These are phyloP conservation scores for Stromatinia cepivora DNA, from an alignment of 2,329 filamentous ascomycete genomes.

Conservation along the genomic window DNA sequence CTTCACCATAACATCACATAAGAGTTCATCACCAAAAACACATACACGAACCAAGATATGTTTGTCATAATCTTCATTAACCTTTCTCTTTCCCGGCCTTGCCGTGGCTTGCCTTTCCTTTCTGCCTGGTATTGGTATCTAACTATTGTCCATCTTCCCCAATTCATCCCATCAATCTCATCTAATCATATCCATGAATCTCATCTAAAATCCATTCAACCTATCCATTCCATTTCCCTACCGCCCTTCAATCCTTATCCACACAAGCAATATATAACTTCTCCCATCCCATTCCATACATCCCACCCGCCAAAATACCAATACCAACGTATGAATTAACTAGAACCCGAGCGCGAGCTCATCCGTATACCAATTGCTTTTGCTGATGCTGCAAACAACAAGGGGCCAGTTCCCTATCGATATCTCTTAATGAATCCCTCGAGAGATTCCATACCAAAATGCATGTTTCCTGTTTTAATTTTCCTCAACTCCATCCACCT, in stretches of 20 bases:
- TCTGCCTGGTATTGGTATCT: constrained; percentile 20
- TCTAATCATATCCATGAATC: constrained; percentile 16
- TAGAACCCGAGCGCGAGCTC: constrained; percentile 13
- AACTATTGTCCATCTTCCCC: constrained; percentile 4
- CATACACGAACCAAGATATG: background rate
- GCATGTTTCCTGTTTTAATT: background rate
- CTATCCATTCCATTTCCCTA: no score
- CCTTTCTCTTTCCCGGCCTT: constrained; percentile 1
- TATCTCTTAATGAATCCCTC: background rate
- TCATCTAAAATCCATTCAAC: background rate
- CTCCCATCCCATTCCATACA: background rate
- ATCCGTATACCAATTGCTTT: constrained; percentile 21
- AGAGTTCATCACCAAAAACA: background rate
- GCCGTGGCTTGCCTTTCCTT: constrained; percentile 4
- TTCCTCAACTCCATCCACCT: constrained; percentile 9
- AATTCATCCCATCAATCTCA: constrained; percentile 13
- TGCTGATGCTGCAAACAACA: background rate
- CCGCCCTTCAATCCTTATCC: background rate
- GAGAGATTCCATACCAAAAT: constrained; percentile 8
- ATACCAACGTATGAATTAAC: constrained; percentile 14
- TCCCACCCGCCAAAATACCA: background rate
- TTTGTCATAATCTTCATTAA: constrained; percentile 23
- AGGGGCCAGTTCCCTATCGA: background rate
- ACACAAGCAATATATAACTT: background rate
- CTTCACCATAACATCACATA: background rate